Evolutionary conservation across 495 filamentous ascomycete species (phyloP).

Genomic region (Aspergillus indologenus): DNA sequence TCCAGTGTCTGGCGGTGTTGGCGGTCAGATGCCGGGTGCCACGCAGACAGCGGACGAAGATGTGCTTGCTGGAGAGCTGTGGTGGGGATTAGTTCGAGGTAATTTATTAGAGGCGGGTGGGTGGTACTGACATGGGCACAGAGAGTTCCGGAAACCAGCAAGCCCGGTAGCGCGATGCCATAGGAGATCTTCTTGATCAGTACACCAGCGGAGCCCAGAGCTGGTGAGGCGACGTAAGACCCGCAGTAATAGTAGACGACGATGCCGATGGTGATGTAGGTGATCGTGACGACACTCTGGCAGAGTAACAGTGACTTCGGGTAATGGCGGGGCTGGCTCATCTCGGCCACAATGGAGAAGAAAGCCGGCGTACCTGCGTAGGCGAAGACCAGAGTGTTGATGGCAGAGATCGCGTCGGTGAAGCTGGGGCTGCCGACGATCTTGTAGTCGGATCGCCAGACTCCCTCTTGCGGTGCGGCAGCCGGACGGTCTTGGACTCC

Average conservation of each 20-base stretch:
- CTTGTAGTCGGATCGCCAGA: conserved; percentile 34
- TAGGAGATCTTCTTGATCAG: conserved; percentile 67
- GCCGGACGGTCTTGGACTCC: conserved; percentile 48
- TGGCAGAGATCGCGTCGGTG: conserved; percentile 49
- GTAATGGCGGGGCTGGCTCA: conserved; percentile 63
- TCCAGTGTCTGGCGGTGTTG: conserved; percentile 55
- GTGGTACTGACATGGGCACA: conserved; percentile 36
- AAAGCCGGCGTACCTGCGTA: conserved; percentile 58
- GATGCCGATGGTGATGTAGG: conserved; percentile 64
- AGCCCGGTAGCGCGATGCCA: conserved; percentile 65
- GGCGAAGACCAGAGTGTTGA: conserved; percentile 70
- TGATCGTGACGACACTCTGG: conserved; percentile 47
- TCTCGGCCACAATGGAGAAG: conserved; percentile 73
- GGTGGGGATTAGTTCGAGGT: conserved; percentile 26
- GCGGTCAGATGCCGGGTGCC: conserved; percentile 53
- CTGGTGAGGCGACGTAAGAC: conserved; percentile 62
- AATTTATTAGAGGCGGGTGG: conserved; percentile 29
- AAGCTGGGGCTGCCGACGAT: conserved; percentile 30
- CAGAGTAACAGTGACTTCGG: conserved; percentile 52
- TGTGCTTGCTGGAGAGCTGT: conserved; percentile 49
- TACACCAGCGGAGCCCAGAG: conserved; percentile 61
- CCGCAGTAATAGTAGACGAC: conserved; percentile 72
- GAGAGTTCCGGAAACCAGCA: conserved; percentile 32
- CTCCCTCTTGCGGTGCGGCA: conserved; percentile 28
- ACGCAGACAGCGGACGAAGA: conserved; percentile 58